These are phyloP conservation scores for Paratinospora sagittata DNA, from an alignment of 164 flowering plant species.

Conservation along the genomic window DNA sequence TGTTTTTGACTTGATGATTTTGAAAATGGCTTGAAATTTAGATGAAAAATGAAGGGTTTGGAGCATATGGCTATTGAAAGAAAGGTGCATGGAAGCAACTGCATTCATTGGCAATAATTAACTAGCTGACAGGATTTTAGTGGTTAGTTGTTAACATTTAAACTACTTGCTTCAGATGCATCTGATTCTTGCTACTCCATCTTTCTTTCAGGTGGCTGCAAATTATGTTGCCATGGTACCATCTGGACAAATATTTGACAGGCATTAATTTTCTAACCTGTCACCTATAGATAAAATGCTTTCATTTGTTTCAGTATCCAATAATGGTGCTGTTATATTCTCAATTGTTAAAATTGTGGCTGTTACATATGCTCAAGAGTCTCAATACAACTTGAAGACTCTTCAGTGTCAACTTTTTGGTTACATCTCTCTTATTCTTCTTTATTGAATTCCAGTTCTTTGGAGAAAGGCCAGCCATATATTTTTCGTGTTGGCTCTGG, in stretches of 20 bases:
- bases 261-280: conserved; percentile 33
- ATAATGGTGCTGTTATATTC: not conserved
- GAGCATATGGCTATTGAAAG: too few species aligned
- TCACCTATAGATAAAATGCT: not conserved
- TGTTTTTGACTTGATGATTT: too few species aligned
- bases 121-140: too few species aligned
- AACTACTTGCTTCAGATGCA: not conserved
- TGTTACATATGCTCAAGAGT: not conserved
- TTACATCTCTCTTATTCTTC: not conserved
- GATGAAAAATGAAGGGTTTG: too few species aligned
- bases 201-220: conserved; percentile 73
- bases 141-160: too few species aligned
- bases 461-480: conserved; percentile 82
- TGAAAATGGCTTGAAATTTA: too few species aligned
- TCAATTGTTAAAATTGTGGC: not conserved
- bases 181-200: conserved; percentile 4
- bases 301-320: not conserved
- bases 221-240: conserved; percentile 99
- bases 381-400: not conserved
- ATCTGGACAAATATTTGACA: conserved; percentile 94
- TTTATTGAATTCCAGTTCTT: conserved; percentile 49
- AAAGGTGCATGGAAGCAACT: too few species aligned
- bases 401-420: not conserved
- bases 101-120: too few species aligned
- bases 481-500: conserved; percentile 91